Percentiles rank a stretch among this genome's conserved stretches.
Evolutionary conservation across 2,329 filamentous ascomycete species (phyloP).

Genomic region (Neopestalotiopsis clavispora): DNA sequence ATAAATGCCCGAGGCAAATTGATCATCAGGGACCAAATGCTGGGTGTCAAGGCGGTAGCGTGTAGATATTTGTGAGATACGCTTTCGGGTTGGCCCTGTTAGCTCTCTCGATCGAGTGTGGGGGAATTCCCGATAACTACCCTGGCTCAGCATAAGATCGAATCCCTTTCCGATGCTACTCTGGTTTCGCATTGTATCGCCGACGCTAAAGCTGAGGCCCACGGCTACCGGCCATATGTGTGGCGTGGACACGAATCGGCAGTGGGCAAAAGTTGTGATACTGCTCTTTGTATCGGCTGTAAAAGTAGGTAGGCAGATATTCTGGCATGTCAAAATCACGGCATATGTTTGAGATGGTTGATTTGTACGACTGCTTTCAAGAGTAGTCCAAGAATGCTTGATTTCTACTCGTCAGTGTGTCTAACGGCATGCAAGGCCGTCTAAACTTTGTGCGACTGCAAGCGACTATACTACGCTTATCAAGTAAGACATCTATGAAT

Average conservation of each 20-base stretch:
- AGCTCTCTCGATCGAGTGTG: neutral
- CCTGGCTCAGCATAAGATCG: neutral
- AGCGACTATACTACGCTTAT: too few relatives aligned
- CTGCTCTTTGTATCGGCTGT: neutral
- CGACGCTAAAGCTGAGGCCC: neutral
- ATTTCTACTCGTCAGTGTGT: too few relatives aligned
- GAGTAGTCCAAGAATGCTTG: too few relatives aligned
- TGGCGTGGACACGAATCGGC: neutral
- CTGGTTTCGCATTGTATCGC: neutral
- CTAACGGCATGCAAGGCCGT: too few relatives aligned
- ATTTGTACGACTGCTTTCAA: too few relatives aligned
- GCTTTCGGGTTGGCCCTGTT: neutral
- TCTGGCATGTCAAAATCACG: too few relatives aligned
- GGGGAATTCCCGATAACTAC: neutral
- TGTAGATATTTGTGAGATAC: too few relatives aligned
- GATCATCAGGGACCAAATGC: neutral
- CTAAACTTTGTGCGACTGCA: too few relatives aligned
- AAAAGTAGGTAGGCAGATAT: neutral
- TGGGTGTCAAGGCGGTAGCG: neutral
- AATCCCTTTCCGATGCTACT: neutral
- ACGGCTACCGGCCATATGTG: neutral
- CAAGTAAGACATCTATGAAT: neutral
- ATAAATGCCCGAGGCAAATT: slow-evolving; percentile 5
- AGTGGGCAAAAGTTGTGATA: neutral
- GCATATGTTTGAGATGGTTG: too few relatives aligned